Evolutionary conservation across 176 grass and related monocot species (phyloP), one percentile per base, ranked within the genome.

Genomic region (Avena atlantica): DNA sequence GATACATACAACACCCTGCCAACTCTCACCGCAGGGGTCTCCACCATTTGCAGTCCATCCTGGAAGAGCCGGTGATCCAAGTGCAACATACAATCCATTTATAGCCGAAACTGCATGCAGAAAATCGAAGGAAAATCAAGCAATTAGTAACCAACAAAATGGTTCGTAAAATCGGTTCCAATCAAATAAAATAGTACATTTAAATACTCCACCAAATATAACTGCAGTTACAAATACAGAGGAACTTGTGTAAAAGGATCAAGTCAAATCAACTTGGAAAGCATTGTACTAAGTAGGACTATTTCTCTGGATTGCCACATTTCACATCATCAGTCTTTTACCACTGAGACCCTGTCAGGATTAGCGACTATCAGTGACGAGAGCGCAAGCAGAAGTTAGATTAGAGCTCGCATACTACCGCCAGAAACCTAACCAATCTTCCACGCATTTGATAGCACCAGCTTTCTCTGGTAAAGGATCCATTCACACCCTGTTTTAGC

Each of bases 1-100:
- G 13, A 89, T 87, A 80, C 96, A 98, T 66, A 81, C 82, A 73
- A 98, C 88, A 6, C 96, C 96, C 90, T 98, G 93, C 96, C 96
- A 98, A 57, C 40, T 20, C 40, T 98, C 93, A 75, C 76, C 87
- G 23, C 96, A 98, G 84, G 96, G 96, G 83, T 96, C 96, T 91
- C 96, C 96, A 83, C 71, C 96, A 87, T 69, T 83, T 36, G 84
- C 67, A 58, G 63, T 87, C 96, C 96, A 98, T 88, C 90, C 92
- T 73, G 96, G 87, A 70, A 98, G 87, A 84, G 74, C 78, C 23
- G 96, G 96, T 2, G 88, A 94, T 83, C 87, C 92, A 85, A 98
- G 87, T 83, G 86, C 78, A 51, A 58, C 36, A 84, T 94, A 98
- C 50, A 98, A 59, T 60, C 75, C 89, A 86, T 96, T 96, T 92